Evolutionary conservation across 495 filamentous ascomycete species (phyloP), one percentile per base, ranked within the genome.

Genomic region (Daldinia concentrica): DNA sequence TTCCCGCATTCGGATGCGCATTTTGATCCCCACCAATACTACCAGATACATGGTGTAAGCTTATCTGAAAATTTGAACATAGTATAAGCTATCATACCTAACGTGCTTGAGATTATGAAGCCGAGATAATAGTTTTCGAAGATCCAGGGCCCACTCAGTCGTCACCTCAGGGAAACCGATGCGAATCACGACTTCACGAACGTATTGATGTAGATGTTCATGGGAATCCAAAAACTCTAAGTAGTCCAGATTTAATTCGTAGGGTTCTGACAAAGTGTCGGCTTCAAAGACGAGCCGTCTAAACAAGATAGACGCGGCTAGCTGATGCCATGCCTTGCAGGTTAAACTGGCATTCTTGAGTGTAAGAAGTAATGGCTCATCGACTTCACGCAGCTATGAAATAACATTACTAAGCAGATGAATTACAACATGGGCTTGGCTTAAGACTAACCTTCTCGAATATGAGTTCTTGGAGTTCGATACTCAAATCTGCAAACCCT

Each of bases 281-380:
- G 19, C 17, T 48, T 48, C 43, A 24, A 48, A 48, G 9, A 48
- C 43, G 6, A 48, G 19, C 9, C 43, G 19, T 19, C 43, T 48
- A 48, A 48, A 48, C 19, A 48, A 48, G 19, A 48, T 48, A 24
- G 17, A 48, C 8, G 43, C 43, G 1, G 43, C 43, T 48, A 48
- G 43, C 19, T 14, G 43, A 24, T 22, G 19, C 43, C 43, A 48
- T 12, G 43, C 43, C n/a, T 48, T 48, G 6, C 43, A 48, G 43
- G 43, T 48, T 48, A 48, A 48, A 22, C 43, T 48, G 22, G 43
- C 43, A 11, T 48, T 48, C 9, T 48, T 48, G 43, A 48, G 43
- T 12, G 43, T 22, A 48, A 48, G 7, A 48, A 22, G 43, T 22
- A 48, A 11, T 12, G 43, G 43, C 43, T 24, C 43, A 6, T 48